Evolutionary conservation across 257 asterid genomes (phyloP).

Genomic region (Ligustrum vulgare): DNA sequence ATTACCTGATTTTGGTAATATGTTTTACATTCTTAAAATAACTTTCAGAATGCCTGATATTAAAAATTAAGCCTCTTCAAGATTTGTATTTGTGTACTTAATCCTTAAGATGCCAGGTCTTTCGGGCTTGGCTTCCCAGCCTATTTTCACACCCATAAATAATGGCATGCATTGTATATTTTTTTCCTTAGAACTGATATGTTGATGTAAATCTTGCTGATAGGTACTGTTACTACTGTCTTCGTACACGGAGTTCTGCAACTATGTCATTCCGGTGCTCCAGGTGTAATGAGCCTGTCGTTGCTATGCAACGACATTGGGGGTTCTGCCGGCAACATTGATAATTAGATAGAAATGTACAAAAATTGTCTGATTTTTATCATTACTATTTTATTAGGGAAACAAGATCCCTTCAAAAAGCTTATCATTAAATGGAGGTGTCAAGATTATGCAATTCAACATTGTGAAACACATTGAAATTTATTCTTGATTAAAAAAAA

Average conservation of each 20-base stretch:
- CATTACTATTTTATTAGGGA: neutral
- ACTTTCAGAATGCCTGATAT: no score
- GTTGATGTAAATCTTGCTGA: slow-evolving; percentile 15
- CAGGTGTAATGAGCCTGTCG: slow-evolving; percentile 77
- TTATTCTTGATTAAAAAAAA: neutral
- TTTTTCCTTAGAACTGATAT: neutral
- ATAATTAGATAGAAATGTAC: slow-evolving; percentile 23
- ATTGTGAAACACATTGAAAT: neutral
- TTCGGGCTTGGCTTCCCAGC: no score
- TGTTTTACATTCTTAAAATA: no score
- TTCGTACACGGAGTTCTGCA: slow-evolving; percentile 80
- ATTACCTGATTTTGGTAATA: no score
- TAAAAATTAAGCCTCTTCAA: no score
- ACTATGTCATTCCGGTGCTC: slow-evolving; percentile 75
- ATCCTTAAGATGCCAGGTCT: no score
- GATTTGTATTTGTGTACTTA: no score
- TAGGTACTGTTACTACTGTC: slow-evolving; percentile 93
- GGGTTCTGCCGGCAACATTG: slow-evolving; percentile 33
- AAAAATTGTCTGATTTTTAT: neutral
- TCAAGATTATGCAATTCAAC: neutral
- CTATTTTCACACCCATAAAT: no score
- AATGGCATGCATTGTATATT: neutral
- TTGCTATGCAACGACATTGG: slow-evolving; percentile 82
- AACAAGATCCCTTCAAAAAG: neutral
- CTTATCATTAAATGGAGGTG: neutral